Evolutionary conservation across 805 yeast species (phyloP), one percentile per base, ranked within the genome.

Genomic region (Candida easanensis): DNA sequence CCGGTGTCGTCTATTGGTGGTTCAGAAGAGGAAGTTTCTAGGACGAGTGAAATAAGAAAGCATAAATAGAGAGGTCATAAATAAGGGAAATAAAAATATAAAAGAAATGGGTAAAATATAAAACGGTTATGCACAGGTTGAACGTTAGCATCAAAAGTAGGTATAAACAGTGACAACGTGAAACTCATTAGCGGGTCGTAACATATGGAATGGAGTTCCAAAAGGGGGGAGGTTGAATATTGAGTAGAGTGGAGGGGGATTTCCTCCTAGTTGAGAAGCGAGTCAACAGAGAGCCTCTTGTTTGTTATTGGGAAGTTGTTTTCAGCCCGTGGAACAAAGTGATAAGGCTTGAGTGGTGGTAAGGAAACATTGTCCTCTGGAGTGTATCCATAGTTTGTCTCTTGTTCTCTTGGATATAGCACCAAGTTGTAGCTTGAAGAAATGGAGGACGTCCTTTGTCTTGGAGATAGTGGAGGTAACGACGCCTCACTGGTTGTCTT

Each of bases 1-100:
- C 65, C 13, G 82, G 83, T 5, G 76, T 61, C 0, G 49, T 67
- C 0, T 69, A 69, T 44, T 70, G 74, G 73, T 33, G 37, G 17
- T 16, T 40, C 10, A 44, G 39, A 26, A 4, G 28, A 16, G 20
- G 9, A 9, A 25, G 21, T 13, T 35, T 35, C 30, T 22, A 15
- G 13, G 25, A 33, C 13, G 31, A 14, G 5, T 11, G n/a, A 33
- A 10, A 22, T 8, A 7, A 22, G 25, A 8, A 10, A 19, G 25
- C 23, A 20, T 33, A 14, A 20, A 33, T 33, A 20, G 21, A 33
- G 14, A 33, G 10, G 23, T 18, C 26, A 18, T 33, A 32, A 30
- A 26, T 7, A 22, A 14, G 26, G 19, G 17, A 11, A 11, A 23
- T 23, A 23, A 11, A 23, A 9, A 23, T 11, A 23, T 23, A 11